phyloP scores from a whole-genome alignment of 257 asterid genomes.

The Solanum lycopersicoides region DNA sequence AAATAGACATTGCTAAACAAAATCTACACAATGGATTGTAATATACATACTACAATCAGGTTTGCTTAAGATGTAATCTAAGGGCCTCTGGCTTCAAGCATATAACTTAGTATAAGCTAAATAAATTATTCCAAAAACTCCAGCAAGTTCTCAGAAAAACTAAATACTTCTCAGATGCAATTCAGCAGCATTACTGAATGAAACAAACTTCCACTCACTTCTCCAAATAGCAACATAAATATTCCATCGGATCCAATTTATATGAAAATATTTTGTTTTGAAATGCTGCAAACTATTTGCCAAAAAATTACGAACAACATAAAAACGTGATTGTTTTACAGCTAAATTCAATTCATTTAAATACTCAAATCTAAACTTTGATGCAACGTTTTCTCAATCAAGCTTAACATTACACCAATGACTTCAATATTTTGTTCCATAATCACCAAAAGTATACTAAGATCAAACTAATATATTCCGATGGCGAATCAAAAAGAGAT shows the following conservation, averaged over 20 bases:
- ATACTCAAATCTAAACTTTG: neutral
- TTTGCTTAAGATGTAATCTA: neutral
- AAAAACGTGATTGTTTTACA: neutral
- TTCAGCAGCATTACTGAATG: neutral
- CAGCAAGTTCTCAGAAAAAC: neutral
- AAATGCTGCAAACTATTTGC: neutral
- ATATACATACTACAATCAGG: neutral
- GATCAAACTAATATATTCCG: neutral
- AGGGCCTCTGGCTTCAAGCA: neutral
- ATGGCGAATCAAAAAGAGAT: neutral
- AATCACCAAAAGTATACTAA: neutral
- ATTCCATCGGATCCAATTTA: neutral
- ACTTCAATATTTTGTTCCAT: neutral
- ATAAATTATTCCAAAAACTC: neutral
- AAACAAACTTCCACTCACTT: neutral
- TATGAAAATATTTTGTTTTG: neutral
- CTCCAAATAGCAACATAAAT: neutral
- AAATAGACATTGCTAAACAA: neutral
- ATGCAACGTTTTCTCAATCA: neutral
- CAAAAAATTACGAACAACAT: neutral
- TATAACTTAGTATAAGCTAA: neutral
- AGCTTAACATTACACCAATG: neutral
- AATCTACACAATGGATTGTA: neutral
- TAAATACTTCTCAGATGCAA: neutral
- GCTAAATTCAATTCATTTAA: neutral